These are phyloP conservation scores for Laburnicola sp. DNA, from an alignment of 2,329 filamentous ascomycete genomes.

Conservation along the genomic window DNA sequence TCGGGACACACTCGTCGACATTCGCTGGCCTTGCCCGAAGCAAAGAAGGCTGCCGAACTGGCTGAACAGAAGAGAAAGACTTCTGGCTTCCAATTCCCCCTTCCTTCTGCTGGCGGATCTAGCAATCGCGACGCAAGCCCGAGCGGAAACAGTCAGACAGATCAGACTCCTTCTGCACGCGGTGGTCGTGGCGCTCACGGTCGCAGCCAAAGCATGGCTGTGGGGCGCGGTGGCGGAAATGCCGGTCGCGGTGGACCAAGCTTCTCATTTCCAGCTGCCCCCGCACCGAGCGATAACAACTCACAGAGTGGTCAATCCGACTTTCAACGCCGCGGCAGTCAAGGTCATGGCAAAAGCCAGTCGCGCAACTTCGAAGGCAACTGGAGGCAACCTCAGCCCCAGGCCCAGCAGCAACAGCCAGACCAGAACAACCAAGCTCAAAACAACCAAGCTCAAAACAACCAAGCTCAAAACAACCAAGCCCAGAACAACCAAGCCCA, in stretches of 20 bases:
- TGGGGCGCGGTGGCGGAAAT: constrained; percentile 67
- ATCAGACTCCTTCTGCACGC: constrained; percentile 38
- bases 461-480: constrained; percentile 8
- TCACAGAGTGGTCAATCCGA: constrained; percentile 57
- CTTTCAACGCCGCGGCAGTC: constrained; percentile 74
- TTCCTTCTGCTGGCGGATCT: constrained; percentile 66
- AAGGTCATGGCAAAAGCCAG: constrained; percentile 76
- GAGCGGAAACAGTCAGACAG: constrained; percentile 46
- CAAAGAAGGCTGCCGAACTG: constrained; percentile 94
- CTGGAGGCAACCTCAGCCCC: constrained; percentile 80
- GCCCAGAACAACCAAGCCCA: constrained; percentile 50
- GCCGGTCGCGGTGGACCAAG: constrained; percentile 66
- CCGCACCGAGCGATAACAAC: constrained; percentile 54
- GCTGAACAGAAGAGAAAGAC: constrained; percentile 96
- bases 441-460: constrained; percentile 46
- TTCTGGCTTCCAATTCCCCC: constrained; percentile 91
- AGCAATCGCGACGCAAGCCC: constrained; percentile 61
- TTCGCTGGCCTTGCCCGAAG: constrained; percentile 90
- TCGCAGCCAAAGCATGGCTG: constrained; percentile 88
- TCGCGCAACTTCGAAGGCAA: constrained; percentile 98
- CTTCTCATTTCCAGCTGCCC: constrained; percentile 68
- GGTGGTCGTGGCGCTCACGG: constrained; percentile 62
- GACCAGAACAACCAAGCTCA: constrained; percentile 47
- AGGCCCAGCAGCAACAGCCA: constrained; percentile 52
- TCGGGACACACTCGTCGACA: constrained; percentile 87